phyloP scores from a whole-genome alignment of 176 grass and related monocot genomes.

The Puya raimondii region DNA sequence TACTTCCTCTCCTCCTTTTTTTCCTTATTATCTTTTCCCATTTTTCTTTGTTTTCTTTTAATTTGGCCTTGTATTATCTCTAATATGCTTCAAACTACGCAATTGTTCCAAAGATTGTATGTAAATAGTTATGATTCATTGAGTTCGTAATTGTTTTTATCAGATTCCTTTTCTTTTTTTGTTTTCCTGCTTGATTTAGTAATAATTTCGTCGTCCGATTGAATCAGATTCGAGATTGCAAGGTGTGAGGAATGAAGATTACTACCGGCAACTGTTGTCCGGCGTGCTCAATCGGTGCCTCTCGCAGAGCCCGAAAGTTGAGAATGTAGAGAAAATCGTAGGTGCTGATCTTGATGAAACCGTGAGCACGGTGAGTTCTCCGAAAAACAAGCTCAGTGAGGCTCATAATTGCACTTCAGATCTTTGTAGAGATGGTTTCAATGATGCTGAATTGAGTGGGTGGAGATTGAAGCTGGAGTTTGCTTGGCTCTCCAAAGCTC shows the following conservation, averaged over 20 bases:
- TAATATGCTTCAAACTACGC: not conserved
- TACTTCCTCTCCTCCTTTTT: not conserved
- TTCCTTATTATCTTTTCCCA: not conserved
- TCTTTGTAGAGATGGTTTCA: constrained; percentile 22
- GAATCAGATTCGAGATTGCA: constrained; percentile 26
- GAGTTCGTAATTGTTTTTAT: not conserved
- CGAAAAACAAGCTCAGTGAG: constrained; percentile 17
- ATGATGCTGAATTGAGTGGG: constrained; percentile 29
- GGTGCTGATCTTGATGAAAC: constrained; percentile 15
- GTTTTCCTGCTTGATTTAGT: not conserved
- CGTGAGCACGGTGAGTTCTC: constrained; percentile 17
- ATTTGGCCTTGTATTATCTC: not conserved
- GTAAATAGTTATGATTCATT: too few relatives aligned
- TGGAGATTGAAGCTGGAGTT: constrained; percentile 76
- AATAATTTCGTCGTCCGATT: not conserved
- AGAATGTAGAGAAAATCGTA: constrained; percentile 10
- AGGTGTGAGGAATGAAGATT: constrained; percentile 20
- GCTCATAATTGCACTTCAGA: not conserved
- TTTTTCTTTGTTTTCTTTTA: constrained; percentile 7
- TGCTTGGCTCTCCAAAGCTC: constrained; percentile 80
- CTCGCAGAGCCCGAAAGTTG: constrained; percentile 21
- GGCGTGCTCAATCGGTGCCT: constrained; percentile 33
- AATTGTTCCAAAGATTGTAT: too few relatives aligned
- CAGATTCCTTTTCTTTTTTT: not conserved
- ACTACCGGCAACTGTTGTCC: constrained; percentile 19